Evolutionary conservation across 2,329 filamentous ascomycete genomes (phyloP).

Genomic region (Penicillium janthinellum): DNA sequence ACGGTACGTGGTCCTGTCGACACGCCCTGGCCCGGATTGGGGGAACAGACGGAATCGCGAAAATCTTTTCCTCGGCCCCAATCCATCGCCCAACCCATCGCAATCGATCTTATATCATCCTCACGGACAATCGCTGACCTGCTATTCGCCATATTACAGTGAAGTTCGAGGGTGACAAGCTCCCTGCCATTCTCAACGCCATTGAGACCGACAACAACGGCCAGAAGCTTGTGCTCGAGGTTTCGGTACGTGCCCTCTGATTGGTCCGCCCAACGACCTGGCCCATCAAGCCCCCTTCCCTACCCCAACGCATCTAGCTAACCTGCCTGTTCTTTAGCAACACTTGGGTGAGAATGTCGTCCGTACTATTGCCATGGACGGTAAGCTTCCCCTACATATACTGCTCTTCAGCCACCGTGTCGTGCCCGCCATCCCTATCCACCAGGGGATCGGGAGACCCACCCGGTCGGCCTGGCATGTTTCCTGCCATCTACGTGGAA

Average conservation of each 20-base stretch:
- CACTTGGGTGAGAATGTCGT: slow-evolving; percentile 99
- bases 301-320: slow-evolving; percentile 18
- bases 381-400: slow-evolving; percentile 57
- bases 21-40: slow-evolving; percentile 27
- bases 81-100: slow-evolving; percentile 39
- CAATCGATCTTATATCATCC: slow-evolving; percentile 30
- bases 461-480: slow-evolving; percentile 17
- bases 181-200: slow-evolving; percentile 97
- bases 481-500: slow-evolving; percentile 2
- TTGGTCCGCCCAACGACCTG: slow-evolving; percentile 23
- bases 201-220: slow-evolving; percentile 88
- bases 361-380: slow-evolving; percentile 99
- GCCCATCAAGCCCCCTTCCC: background rate
- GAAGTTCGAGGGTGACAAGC: slow-evolving; percentile 93
- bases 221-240: slow-evolving; percentile 94
- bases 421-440: slow-evolving; percentile 15
- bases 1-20: slow-evolving; percentile 66
- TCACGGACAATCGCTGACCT: slow-evolving; percentile 34
- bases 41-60: slow-evolving; percentile 27
- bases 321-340: slow-evolving; percentile 66
- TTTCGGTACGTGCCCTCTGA: slow-evolving; percentile 69
- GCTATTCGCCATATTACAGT: slow-evolving; percentile 58
- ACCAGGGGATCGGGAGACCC: slow-evolving; percentile 21
- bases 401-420: slow-evolving; percentile 25
- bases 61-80: slow-evolving; percentile 48